Evolutionary conservation across 2,329 filamentous ascomycete genomes (phyloP).

Genomic region (Alternaria sp.): DNA sequence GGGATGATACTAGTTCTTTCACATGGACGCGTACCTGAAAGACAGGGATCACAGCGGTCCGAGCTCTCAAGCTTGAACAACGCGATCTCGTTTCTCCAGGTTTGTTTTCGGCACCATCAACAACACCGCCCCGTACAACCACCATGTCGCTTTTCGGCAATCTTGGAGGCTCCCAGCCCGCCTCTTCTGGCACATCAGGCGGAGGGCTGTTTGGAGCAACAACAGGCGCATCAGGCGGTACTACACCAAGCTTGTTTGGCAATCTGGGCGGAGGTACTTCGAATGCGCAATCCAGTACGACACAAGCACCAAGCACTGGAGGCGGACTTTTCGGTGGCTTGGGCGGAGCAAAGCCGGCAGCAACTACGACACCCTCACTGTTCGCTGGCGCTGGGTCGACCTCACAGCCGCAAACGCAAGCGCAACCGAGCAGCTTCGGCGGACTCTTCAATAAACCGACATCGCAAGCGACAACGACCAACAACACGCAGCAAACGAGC

Average conservation of each 20-base stretch:
- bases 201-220: slow-evolving; percentile 39
- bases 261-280: slow-evolving; percentile 37
- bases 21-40: slow-evolving; percentile 18
- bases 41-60: slow-evolving; percentile 22
- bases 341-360: slow-evolving; percentile 48
- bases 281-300: slow-evolving; percentile 33
- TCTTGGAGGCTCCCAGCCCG: slow-evolving; percentile 40
- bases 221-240: slow-evolving; percentile 31
- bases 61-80: slow-evolving; percentile 27
- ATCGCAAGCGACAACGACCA: slow-evolving; percentile 38
- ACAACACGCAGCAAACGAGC: slow-evolving; percentile 42
- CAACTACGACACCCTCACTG: slow-evolving; percentile 35
- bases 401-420: slow-evolving; percentile 37
- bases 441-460: slow-evolving; percentile 35
- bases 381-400: slow-evolving; percentile 33
- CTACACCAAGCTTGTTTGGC: slow-evolving; percentile 41
- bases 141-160: slow-evolving; percentile 48
- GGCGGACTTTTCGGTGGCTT: slow-evolving; percentile 46
- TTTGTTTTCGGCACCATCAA: slow-evolving; percentile 41
- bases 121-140: slow-evolving; percentile 36
- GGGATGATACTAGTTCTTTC: neutral
- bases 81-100: slow-evolving; percentile 35
- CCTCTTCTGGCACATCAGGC: slow-evolving; percentile 34
- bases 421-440: slow-evolving; percentile 32
- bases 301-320: slow-evolving; percentile 40